Conservation (phyloP, 2,329 filamentous ascomycete species). For the Ophiocordyceps robertsii region DNA sequence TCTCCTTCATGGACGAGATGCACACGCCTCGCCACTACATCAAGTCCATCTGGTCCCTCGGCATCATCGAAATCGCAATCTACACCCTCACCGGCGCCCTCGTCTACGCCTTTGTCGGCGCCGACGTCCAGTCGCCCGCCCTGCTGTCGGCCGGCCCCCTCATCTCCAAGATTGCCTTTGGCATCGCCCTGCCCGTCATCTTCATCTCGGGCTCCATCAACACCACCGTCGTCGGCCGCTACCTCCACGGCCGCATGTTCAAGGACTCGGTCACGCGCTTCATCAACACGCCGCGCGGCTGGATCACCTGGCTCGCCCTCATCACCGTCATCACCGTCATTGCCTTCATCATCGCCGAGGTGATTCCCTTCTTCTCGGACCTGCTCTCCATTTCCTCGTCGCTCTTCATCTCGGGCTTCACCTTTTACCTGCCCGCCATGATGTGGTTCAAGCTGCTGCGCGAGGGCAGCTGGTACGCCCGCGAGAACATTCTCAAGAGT, state of each 20-base stretch:
- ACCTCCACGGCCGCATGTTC: constrained; percentile 31
- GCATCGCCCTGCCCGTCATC: constrained; percentile 58
- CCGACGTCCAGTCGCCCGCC: constrained; percentile 50
- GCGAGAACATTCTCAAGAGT: constrained; percentile 11
- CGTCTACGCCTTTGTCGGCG: constrained; percentile 57
- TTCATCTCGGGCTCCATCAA: constrained; percentile 63
- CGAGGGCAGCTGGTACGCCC: constrained; percentile 12
- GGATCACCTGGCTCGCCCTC: constrained; percentile 44
- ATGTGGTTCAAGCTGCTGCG: constrained; percentile 25
- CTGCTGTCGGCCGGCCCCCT: constrained; percentile 47
- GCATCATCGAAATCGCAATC: constrained; percentile 46
- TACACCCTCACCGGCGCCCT: constrained; percentile 55
- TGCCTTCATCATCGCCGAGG: constrained; percentile 57
- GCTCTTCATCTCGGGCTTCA: constrained; percentile 29
- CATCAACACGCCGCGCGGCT: constrained; percentile 34
- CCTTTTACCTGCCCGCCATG: constrained; percentile 23
- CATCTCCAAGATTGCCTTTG: constrained; percentile 55
- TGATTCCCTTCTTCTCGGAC: constrained; percentile 58
- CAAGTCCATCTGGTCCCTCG: constrained; percentile 47
- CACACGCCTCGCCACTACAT: constrained; percentile 31
- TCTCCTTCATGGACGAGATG: constrained; percentile 41
- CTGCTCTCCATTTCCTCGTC: constrained; percentile 40
- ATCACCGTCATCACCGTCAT: constrained; percentile 43
- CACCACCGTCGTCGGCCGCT: constrained; percentile 31
- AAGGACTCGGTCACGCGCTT: constrained; percentile 27